phyloP scores from a whole-genome alignment of 441 rosid genomes.

The Erodium texanum region DNA sequence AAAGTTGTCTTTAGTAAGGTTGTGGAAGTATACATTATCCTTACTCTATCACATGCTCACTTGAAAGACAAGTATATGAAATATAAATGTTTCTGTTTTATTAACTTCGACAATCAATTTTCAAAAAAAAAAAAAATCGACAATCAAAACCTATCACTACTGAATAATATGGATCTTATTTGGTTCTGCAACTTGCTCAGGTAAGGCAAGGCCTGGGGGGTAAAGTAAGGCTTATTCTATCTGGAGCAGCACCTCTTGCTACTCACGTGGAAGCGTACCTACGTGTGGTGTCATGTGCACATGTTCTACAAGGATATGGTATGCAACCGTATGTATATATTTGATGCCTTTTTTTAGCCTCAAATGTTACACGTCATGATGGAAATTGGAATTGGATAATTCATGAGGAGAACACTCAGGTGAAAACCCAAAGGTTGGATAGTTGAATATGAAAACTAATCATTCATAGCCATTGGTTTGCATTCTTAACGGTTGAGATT shows the following conservation, averaged over 20 bases:
- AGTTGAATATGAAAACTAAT: no score
- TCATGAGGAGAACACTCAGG: no score
- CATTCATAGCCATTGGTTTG: no score
- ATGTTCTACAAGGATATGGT: conserved; percentile 99
- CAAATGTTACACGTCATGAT: neutral
- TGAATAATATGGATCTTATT: conserved; percentile 8
- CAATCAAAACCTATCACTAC: conserved; percentile 2
- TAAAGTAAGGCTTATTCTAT: conserved; percentile 66
- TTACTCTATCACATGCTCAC: neutral
- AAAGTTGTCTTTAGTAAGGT: conserved; percentile 87
- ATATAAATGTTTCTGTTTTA: neutral
- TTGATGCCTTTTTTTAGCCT: neutral
- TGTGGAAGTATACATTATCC: conserved; percentile 4
- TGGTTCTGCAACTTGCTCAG: conserved; percentile 27
- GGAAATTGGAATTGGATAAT: neutral
- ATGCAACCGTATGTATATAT: neutral
- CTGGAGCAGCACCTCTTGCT: conserved; percentile 95
- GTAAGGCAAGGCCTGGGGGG: conserved; percentile 90
- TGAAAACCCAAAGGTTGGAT: no score
- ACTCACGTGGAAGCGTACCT: conserved; percentile 74
- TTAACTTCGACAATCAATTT: neutral
- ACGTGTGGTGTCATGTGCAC: conserved; percentile 86
- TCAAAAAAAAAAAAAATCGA: no score
- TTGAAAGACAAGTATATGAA: neutral
- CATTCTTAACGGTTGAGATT: no score